Evolutionary conservation across 1,139 yeast species (phyloP).

Genomic region (Meyerozyma carpophila): DNA sequence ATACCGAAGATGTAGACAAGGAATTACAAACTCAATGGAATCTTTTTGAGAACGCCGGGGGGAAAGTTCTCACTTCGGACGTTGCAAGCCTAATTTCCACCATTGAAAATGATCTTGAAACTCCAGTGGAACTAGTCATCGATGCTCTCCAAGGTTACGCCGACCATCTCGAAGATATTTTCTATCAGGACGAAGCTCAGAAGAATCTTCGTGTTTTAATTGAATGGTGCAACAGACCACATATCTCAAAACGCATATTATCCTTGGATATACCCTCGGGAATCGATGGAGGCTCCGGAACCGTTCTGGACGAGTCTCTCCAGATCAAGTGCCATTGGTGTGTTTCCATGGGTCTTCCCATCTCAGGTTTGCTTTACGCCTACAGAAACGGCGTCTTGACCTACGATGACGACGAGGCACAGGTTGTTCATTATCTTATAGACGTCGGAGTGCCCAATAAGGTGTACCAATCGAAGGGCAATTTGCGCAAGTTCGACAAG

Average conservation of each 20-base stretch:
- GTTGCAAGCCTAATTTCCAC: slow-evolving; percentile 26
- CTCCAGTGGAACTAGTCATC: slow-evolving; percentile 72
- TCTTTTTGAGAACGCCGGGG: slow-evolving; percentile 46
- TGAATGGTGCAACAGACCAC: slow-evolving; percentile 64
- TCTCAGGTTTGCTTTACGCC: slow-evolving; percentile 60
- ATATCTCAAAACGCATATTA: slow-evolving; percentile 44
- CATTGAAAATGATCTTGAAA: slow-evolving; percentile 44
- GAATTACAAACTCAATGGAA: slow-evolving; percentile 41
- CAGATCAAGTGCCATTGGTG: slow-evolving; percentile 44
- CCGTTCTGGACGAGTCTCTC: slow-evolving; percentile 27
- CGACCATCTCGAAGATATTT: slow-evolving; percentile 51
- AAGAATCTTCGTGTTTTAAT: slow-evolving; percentile 43
- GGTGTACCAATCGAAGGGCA: slow-evolving; percentile 35
- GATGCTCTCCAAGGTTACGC: slow-evolving; percentile 87
- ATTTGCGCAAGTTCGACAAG: slow-evolving; percentile 40
- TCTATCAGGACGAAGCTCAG: slow-evolving; percentile 33
- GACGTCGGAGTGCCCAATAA: slow-evolving; percentile 69
- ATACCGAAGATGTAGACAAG: slow-evolving; percentile 23
- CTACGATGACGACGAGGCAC: slow-evolving; percentile 27
- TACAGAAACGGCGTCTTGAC: slow-evolving; percentile 41
- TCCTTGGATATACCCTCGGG: slow-evolving; percentile 84
- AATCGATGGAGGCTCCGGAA: slow-evolving; percentile 79
- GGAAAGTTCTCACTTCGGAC: slow-evolving; percentile 35
- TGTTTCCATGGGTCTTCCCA: slow-evolving; percentile 70
- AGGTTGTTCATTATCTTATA: slow-evolving; percentile 54